phyloP scores from a whole-genome alignment of 306 rosid species.

The Trichosanthes truncata region DNA sequence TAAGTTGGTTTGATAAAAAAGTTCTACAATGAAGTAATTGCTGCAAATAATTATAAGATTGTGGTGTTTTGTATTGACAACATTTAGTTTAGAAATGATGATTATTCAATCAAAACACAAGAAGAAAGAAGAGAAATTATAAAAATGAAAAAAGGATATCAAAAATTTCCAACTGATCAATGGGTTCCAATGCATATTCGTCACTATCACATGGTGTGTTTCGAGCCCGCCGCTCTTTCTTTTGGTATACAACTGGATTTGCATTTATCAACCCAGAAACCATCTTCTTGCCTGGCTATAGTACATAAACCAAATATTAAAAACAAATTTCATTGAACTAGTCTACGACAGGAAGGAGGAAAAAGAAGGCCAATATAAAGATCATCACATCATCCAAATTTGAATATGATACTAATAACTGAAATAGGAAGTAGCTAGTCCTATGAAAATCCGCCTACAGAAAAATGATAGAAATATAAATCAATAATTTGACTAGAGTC shows the following conservation, averaged over 20 bases:
- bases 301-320: not conserved
- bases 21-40: not conserved
- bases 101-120: not conserved
- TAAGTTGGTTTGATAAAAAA: not conserved
- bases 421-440: not conserved
- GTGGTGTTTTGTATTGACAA: not conserved
- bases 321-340: not conserved
- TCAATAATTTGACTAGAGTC: not conserved
- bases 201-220: slow-evolving; percentile 21
- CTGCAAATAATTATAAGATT: not conserved
- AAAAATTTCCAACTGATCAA: slow-evolving; percentile 73
- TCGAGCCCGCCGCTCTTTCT: slow-evolving; percentile 70
- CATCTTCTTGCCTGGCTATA: slow-evolving; percentile 27
- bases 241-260: slow-evolving; percentile 67
- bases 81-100: not conserved
- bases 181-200: slow-evolving; percentile 47
- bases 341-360: not conserved
- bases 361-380: not conserved
- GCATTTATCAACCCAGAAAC: slow-evolving; percentile 67
- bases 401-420: not conserved
- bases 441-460: not conserved
- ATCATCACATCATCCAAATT: not conserved
- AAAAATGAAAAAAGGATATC: slow-evolving; percentile 53
- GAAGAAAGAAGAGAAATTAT: not conserved
- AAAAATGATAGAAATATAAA: not conserved